These are phyloP conservation scores for Parasitella parasitica DNA, from an alignment of 371 early-diverging fungal genomes.

Conservation along the genomic window DNA sequence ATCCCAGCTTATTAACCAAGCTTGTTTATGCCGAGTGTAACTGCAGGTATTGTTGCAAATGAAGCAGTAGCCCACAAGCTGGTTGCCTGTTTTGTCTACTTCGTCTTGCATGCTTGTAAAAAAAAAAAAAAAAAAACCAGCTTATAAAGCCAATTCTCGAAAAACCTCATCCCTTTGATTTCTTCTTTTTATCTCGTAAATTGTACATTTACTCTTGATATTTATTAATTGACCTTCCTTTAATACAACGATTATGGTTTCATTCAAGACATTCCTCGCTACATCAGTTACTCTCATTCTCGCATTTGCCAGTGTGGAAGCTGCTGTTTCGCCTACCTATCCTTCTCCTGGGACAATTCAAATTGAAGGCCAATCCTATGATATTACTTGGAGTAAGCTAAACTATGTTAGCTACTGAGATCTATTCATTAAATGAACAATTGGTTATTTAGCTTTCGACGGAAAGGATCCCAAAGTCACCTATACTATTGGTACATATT, in stretches of 20 bases:
- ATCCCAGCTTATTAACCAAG: conserved; percentile 7
- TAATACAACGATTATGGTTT: conserved; percentile 16
- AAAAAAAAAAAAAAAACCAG: neutral
- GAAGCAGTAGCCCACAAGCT: conserved; percentile 16
- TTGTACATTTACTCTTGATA: neutral
- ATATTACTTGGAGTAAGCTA: conserved; percentile 44
- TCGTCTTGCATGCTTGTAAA: neutral
- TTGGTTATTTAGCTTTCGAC: conserved; percentile 12
- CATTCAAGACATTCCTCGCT: conserved; percentile 17
- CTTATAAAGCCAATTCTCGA: neutral
- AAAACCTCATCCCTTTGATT: neutral
- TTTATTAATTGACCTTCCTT: neutral
- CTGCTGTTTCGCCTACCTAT: conserved; percentile 40
- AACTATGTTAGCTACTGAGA: neutral
- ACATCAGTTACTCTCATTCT: conserved; percentile 11
- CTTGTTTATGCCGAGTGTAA: conserved; percentile 11
- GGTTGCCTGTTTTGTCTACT: conserved; percentile 4
- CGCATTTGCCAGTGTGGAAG: conserved; percentile 12
- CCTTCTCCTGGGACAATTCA: conserved; percentile 48
- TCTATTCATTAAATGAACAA: neutral
- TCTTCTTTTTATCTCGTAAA: neutral
- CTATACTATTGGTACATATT: conserved; percentile 20
- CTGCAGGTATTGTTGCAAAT: conserved; percentile 17
- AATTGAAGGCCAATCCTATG: conserved; percentile 33
- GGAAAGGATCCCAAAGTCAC: conserved; percentile 18